These are phyloP conservation scores for Oropetium thomaeum DNA, from an alignment of 176 grass and related monocot species.

Conservation along the genomic window DNA sequence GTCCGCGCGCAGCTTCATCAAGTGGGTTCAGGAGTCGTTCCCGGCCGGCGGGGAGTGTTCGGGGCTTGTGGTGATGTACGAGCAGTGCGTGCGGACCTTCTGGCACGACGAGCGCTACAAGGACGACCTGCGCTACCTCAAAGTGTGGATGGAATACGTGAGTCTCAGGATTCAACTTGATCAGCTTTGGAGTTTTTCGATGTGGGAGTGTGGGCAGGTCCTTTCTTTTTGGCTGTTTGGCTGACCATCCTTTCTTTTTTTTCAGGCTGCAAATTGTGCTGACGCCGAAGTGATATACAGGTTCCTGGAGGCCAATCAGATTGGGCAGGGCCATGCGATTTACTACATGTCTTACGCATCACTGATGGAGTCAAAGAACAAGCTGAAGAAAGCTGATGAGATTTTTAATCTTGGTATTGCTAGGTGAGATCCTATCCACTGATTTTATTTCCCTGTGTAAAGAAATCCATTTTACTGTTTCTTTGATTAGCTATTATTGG, in stretches of 20 bases:
- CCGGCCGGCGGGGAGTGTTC: conserved; percentile 82
- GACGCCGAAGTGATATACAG: conserved; percentile 78
- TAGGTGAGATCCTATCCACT: conserved; percentile 51
- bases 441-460: background rate
- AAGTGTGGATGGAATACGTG: conserved; percentile 99
- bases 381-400: conserved; percentile 75
- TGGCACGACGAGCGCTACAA: conserved; percentile 86
- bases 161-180: conserved; percentile 22
- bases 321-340: conserved; percentile 67
- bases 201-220: background rate
- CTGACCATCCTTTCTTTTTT: background rate
- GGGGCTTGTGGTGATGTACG: conserved; percentile 85
- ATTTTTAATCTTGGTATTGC: conserved; percentile 80
- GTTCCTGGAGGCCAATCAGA: conserved; percentile 81
- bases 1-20: conserved; percentile 67
- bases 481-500: background rate
- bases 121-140: conserved; percentile 88
- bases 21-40: conserved; percentile 97
- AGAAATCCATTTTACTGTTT: background rate
- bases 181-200: background rate
- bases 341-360: conserved; percentile 70
- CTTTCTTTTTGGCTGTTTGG: conserved; percentile 1
- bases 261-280: conserved; percentile 70
- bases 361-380: conserved; percentile 77
- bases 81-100: conserved; percentile 87